Evolutionary conservation across 495 filamentous ascomycete genomes (phyloP).

Genomic region (Pyronema omphalodes): DNA sequence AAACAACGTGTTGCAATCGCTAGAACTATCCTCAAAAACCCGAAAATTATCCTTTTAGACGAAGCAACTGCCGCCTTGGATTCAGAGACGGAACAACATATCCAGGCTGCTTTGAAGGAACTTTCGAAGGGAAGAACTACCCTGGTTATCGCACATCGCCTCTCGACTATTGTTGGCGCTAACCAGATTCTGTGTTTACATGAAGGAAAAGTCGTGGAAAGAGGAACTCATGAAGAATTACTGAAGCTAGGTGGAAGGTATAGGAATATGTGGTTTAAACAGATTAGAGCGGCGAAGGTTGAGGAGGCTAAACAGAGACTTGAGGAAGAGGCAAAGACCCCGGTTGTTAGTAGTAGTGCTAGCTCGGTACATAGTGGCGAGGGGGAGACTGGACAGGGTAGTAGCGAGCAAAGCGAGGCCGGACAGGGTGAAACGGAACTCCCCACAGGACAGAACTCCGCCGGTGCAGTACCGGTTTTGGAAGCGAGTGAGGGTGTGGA

Average conservation of each 20-base stretch:
- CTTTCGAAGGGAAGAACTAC: constrained; percentile 73
- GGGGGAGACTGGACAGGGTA: not conserved
- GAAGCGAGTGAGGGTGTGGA: too few relatives aligned
- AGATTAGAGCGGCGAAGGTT: constrained; percentile 74
- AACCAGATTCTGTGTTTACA: constrained; percentile 91
- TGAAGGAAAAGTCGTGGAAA: constrained; percentile 64
- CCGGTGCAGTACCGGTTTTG: too few relatives aligned
- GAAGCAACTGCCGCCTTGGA: constrained; percentile 93
- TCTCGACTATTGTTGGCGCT: constrained; percentile 85
- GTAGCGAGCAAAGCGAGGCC: not conserved
- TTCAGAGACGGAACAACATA: constrained; percentile 89
- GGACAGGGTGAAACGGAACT: too few relatives aligned
- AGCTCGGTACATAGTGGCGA: not conserved
- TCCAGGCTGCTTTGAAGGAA: constrained; percentile 65
- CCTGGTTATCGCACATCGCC: constrained; percentile 66
- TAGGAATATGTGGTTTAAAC: constrained; percentile 87
- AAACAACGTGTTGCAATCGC: constrained; percentile 96
- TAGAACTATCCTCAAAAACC: constrained; percentile 87
- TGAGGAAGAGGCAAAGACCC: constrained; percentile 1
- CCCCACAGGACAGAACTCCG: constrained; percentile 4
- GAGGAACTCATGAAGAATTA: constrained; percentile 72
- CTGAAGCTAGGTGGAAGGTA: constrained; percentile 63
- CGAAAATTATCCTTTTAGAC: constrained; percentile 86
- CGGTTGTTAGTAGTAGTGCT: not conserved
- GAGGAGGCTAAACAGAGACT: constrained; percentile 38